Percentiles rank a stretch among this genome's conserved stretches.
These are phyloP conservation scores for Epichloe gansuensis DNA, from an alignment of 2,329 filamentous ascomycete species.

Conservation along the genomic window DNA sequence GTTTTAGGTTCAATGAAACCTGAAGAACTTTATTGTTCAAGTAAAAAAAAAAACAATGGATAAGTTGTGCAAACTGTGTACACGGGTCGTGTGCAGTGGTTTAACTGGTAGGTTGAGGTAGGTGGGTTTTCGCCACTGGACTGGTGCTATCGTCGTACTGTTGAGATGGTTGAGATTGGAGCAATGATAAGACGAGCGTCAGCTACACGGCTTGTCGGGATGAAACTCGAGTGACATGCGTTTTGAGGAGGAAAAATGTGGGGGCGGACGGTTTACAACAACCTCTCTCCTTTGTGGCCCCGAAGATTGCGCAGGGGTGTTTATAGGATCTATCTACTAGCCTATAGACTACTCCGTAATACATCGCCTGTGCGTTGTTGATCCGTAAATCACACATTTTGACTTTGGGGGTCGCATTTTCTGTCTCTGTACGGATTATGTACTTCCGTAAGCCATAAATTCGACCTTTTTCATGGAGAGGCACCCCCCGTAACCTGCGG, in stretches of 20 bases:
- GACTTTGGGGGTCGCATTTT: no score
- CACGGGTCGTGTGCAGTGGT: not conserved
- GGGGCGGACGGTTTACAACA: not conserved
- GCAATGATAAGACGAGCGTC: not conserved
- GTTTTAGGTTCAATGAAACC: not conserved
- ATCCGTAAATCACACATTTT: not conserved
- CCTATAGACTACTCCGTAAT: no score
- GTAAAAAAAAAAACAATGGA: not conserved
- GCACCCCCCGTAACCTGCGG: conserved; percentile 17
- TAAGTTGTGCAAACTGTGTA: not conserved
- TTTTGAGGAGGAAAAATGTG: not conserved
- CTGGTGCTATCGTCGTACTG: not conserved
- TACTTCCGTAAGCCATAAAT: no score
- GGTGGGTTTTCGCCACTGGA: not conserved
- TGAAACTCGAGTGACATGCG: not conserved
- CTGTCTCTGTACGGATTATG: no score
- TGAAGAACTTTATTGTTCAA: not conserved
- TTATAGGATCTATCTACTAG: no score
- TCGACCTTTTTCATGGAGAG: conserved; percentile 1
- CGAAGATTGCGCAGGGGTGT: not conserved
- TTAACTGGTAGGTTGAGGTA: not conserved
- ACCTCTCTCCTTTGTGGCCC: not conserved
- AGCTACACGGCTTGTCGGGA: not conserved
- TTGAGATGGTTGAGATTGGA: not conserved
- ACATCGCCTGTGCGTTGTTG: no score